Evolutionary conservation across 2,329 filamentous ascomycete species (phyloP).

Genomic region (Diaporthe citriasiana): DNA sequence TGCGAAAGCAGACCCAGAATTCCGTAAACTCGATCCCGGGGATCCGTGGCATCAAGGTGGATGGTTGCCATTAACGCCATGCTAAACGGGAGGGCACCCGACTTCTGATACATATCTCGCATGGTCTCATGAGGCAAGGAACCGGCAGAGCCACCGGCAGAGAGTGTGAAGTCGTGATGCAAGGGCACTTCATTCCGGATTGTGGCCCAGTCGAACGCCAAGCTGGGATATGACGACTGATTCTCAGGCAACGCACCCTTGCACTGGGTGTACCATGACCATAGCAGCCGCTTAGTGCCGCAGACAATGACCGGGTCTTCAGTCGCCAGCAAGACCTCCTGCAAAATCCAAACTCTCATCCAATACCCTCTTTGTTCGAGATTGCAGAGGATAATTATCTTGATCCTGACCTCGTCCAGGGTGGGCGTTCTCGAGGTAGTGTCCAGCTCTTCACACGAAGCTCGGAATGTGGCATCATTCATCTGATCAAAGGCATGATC

Average conservation of each 20-base stretch:
- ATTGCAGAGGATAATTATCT: neutral
- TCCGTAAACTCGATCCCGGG: neutral
- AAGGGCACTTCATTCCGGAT: neutral
- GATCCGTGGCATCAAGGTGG: neutral
- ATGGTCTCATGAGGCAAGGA: accelerated
- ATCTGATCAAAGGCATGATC: neutral
- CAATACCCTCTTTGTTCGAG: neutral
- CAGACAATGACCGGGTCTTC: neutral
- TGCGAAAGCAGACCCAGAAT: neutral
- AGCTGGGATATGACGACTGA: accelerated
- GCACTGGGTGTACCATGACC: neutral
- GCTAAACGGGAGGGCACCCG: neutral
- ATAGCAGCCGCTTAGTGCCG: neutral
- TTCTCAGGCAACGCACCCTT: no score
- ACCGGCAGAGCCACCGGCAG: no score
- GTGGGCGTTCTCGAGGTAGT: neutral
- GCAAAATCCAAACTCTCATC: neutral
- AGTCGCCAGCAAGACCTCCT: constrained; percentile 1
- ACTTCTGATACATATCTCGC: neutral
- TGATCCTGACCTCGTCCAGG: neutral
- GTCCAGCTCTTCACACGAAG: neutral
- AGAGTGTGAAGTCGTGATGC: neutral
- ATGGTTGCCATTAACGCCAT: accelerated
- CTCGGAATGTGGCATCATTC: neutral
- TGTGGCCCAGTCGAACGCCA: neutral